phyloP scores from a whole-genome alignment of 495 filamentous ascomycete species.

The Penicillium pancosmium region DNA sequence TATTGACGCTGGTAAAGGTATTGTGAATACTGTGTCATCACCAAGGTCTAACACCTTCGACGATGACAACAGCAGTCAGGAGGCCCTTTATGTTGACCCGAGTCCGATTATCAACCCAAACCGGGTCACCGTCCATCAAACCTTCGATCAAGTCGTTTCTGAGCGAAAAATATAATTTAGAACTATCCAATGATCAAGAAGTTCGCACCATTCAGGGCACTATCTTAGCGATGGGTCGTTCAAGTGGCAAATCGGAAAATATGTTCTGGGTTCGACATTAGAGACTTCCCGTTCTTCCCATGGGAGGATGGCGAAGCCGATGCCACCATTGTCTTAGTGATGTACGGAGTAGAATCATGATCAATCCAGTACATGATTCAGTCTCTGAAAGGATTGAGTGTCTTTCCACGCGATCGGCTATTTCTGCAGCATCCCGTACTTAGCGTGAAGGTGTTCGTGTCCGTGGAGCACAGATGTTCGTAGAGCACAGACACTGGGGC shows the following conservation, averaged over 20 bases:
- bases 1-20: conserved; percentile 10
- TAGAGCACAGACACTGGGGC: neutral
- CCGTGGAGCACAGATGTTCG: neutral
- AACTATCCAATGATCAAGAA: too few relatives aligned
- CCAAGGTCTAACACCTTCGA: conserved; percentile 2
- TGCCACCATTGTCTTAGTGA: too few relatives aligned
- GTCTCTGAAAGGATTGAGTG: too few relatives aligned
- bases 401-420: conserved; percentile 1
- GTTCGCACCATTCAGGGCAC: too few relatives aligned
- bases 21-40: conserved; percentile 10
- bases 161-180: neutral
- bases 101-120: neutral
- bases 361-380: too few relatives aligned
- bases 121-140: neutral
- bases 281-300: too few relatives aligned
- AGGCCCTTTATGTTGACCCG: conserved; percentile 9
- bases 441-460: neutral
- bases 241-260: too few relatives aligned
- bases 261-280: too few relatives aligned
- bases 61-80: conserved; percentile 14
- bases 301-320: too few relatives aligned
- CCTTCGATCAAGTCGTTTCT: neutral
- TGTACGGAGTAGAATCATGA: too few relatives aligned
- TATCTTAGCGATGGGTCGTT: too few relatives aligned
- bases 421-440: neutral